Evolutionary conservation across 495 filamentous ascomycete species (phyloP).

Genomic region (Tuber calosporum): DNA sequence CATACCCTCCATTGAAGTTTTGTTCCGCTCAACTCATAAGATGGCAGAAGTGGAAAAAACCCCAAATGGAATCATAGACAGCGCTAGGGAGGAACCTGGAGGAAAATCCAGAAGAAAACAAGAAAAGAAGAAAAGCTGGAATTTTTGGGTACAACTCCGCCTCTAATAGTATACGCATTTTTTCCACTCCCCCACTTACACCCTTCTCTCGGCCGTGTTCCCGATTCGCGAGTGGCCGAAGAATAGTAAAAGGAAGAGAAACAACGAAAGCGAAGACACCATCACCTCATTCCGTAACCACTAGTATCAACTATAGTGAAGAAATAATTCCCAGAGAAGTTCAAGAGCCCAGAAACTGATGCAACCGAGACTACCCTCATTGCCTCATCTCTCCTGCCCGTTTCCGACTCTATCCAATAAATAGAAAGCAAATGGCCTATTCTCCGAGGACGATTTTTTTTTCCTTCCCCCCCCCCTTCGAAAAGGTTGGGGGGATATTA

Average conservation of each 20-base stretch:
- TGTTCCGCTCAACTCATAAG: neutral
- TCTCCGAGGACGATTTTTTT: neutral
- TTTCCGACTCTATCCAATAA: conserved; percentile 20
- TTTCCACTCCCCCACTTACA: neutral
- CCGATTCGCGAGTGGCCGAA: neutral
- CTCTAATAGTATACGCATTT: neutral
- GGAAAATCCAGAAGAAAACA: neutral
- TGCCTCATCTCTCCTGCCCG: neutral
- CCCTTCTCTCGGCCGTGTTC: neutral
- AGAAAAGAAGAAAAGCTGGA: conserved; percentile 9
- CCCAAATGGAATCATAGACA: neutral
- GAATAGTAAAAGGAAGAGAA: neutral
- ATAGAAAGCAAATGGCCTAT: neutral
- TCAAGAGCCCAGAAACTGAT: conserved; percentile 11
- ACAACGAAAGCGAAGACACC: neutral
- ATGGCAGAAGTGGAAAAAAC: neutral
- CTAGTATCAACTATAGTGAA: neutral
- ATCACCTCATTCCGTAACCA: neutral
- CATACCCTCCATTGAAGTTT: conserved; percentile 1
- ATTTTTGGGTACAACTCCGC: neutral
- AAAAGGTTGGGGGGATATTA: conserved; percentile 35
- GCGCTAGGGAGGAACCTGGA: neutral
- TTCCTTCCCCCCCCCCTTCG: no score
- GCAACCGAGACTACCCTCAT: conserved; percentile 14
- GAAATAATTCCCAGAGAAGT: neutral